A percentile compares a stretch with the other conserved stretches of the same genome.
These are phyloP conservation scores for Penicillium janthinellum DNA, from an alignment of 2,329 filamentous ascomycete genomes.

Conservation along the genomic window DNA sequence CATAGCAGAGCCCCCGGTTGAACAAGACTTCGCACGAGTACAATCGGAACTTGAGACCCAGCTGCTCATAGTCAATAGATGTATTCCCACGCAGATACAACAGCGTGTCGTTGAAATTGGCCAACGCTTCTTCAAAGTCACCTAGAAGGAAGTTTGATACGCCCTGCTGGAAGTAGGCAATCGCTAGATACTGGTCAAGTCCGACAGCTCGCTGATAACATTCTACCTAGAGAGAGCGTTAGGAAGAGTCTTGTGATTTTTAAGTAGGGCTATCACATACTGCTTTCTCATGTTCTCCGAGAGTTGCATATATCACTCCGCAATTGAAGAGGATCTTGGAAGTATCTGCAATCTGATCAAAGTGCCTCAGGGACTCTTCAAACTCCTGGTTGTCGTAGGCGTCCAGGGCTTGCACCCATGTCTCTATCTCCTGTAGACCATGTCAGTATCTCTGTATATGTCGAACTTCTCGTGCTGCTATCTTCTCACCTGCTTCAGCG, in stretches of 20 bases:
- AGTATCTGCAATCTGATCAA: conserved; percentile 86
- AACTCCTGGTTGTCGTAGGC: conserved; percentile 98
- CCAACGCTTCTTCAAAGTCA: conserved; percentile 94
- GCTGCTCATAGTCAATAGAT: conserved; percentile 95
- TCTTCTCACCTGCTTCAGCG: conserved; percentile 57
- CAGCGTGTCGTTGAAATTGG: conserved; percentile 98
- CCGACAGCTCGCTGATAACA: conserved; percentile 90
- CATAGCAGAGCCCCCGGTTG: conserved; percentile 95
- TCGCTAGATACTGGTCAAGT: conserved; percentile 91
- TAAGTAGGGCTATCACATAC: conserved; percentile 56
- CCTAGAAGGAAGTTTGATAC: conserved; percentile 97
- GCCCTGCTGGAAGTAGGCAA: conserved; percentile 97
- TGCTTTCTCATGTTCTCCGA: conserved; percentile 93
- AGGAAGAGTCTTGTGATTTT: not conserved
- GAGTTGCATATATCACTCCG: conserved; percentile 93
- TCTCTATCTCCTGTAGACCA: conserved; percentile 83
- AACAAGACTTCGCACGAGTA: conserved; percentile 98
- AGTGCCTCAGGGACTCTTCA: conserved; percentile 80
- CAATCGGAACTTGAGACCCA: conserved; percentile 92
- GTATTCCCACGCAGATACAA: conserved; percentile 93
- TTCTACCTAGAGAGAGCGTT: conserved; percentile 68
- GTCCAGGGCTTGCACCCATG: conserved; percentile 88
- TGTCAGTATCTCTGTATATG: not conserved
- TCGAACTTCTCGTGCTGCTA: conserved; percentile 7
- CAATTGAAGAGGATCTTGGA: conserved; percentile 99